Percentiles rank a stretch among this genome's conserved stretches.
Evolutionary conservation across 2,329 filamentous ascomycete species (phyloP).

Genomic region (Ramularia collo-cygni): DNA sequence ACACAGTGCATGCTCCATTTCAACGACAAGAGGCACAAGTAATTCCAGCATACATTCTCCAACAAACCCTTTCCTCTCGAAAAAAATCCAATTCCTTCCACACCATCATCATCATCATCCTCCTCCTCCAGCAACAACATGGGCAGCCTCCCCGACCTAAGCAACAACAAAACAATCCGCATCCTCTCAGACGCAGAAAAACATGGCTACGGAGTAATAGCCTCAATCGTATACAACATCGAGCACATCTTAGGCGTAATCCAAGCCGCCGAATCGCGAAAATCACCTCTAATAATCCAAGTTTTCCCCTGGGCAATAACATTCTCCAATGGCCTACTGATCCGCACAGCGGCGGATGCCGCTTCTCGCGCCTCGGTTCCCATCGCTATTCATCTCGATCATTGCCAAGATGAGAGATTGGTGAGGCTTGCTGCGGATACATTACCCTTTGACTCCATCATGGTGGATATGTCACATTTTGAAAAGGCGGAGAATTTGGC

Average conservation of each 20-base stretch:
- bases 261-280: conserved; percentile 24
- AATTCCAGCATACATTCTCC: too few species aligned
- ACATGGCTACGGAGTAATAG: conserved; percentile 18
- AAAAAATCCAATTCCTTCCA: too few species aligned
- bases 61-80: too few species aligned
- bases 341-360: conserved; percentile 21
- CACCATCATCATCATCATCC: too few species aligned
- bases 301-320: conserved; percentile 27
- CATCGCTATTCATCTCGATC: conserved; percentile 27
- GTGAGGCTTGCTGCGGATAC: conserved; percentile 17
- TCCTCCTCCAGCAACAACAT: too few species aligned
- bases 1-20: too few species aligned
- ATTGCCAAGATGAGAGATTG: conserved; percentile 21
- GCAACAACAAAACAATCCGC: conserved; percentile 15
- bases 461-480: conserved; percentile 69
- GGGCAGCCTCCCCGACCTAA: not conserved
- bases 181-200: conserved; percentile 19
- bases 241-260: conserved; percentile 25
- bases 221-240: conserved; percentile 23
- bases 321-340: conserved; percentile 21
- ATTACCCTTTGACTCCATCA: conserved; percentile 27
- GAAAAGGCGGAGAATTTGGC: conserved; percentile 63
- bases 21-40: too few species aligned
- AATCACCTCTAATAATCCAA: conserved; percentile 24
- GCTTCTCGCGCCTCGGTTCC: conserved; percentile 22